Conservation (phyloP, 2,329 filamentous ascomycete species). For the Xylariaceae sp. region DNA sequence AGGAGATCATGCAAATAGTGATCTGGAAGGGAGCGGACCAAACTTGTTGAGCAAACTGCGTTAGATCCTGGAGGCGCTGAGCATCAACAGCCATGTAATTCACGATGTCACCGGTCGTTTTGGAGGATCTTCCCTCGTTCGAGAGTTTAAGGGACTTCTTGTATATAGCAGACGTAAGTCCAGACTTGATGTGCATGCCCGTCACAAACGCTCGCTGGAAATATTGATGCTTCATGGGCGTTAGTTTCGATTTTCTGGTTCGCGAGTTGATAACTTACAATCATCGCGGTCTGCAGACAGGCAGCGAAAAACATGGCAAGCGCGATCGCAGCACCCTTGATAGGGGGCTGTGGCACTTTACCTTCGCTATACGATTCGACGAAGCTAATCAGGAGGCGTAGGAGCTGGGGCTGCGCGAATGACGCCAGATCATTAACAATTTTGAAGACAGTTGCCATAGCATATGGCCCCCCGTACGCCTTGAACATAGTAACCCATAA, state of each 20-base stretch:
- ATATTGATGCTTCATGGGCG: constrained; percentile 69
- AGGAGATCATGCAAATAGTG: constrained; percentile 85
- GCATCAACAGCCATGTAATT: constrained; percentile 99
- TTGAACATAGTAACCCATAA: constrained; percentile 83
- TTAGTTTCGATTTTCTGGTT: constrained; percentile 15
- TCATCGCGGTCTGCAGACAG: constrained; percentile 77
- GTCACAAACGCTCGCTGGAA: constrained; percentile 94
- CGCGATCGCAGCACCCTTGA: constrained; percentile 82
- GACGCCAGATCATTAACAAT: constrained; percentile 79
- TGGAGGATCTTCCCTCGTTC: constrained; percentile 83
- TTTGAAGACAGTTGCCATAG: constrained; percentile 81
- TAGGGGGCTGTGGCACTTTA: constrained; percentile 65
- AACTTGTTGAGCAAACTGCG: constrained; percentile 90
- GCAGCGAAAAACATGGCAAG: constrained; percentile 89
- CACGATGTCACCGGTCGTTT: constrained; percentile 95
- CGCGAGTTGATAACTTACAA: constrained; percentile 38
- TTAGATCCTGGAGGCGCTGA: constrained; percentile 88
- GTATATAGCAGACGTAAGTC: constrained; percentile 87
- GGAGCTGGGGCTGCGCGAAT: constrained; percentile 86
- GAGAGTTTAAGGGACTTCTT: constrained; percentile 85
- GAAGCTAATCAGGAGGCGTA: constrained; percentile 79
- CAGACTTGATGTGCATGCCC: constrained; percentile 94
- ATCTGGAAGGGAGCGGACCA: constrained; percentile 99
- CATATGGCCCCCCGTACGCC: constrained; percentile 81
- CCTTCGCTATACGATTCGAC: constrained; percentile 68